Evolutionary conservation across 768 basidiomycete genomes (phyloP).

Genomic region (Cyathus striatus): DNA sequence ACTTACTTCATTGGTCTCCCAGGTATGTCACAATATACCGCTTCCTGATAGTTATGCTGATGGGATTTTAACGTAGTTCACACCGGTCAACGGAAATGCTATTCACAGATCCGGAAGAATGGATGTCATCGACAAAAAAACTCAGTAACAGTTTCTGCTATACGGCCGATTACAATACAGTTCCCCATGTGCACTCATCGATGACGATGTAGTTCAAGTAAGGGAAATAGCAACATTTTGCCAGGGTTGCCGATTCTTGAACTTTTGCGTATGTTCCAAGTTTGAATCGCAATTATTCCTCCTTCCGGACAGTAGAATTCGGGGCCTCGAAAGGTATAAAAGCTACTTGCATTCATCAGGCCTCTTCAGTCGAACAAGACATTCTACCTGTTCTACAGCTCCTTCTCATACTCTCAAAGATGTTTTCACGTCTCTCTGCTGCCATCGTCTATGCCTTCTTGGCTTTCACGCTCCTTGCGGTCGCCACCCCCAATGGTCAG

Average conservation of each 20-base stretch:
- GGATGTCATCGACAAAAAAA: not conserved
- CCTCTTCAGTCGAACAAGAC: constrained; percentile 14
- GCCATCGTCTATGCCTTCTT: constrained; percentile 15
- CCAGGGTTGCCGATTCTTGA: not conserved
- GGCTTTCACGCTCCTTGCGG: constrained; percentile 19
- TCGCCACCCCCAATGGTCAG: constrained; percentile 16
- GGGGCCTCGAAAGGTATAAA: constrained; percentile 6
- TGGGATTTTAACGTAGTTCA: not conserved
- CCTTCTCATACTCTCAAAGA: constrained; percentile 7
- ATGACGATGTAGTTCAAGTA: not conserved
- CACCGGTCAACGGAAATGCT: not conserved
- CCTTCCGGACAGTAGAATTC: not conserved
- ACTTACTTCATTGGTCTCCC: not conserved
- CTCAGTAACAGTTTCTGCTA: too few species aligned
- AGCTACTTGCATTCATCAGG: not conserved
- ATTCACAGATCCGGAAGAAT: not conserved
- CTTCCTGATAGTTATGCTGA: not conserved
- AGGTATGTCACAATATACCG: not conserved
- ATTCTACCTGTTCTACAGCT: constrained; percentile 7
- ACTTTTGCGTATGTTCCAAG: not conserved
- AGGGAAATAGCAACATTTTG: constrained; percentile 1
- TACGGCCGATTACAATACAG: too few species aligned
- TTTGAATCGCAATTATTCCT: not conserved
- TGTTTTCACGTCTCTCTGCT: constrained; percentile 18
- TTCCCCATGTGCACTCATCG: not conserved